Conservation (phyloP, 768 basidiomycete species). For the Kwoniella sp. region DNA sequence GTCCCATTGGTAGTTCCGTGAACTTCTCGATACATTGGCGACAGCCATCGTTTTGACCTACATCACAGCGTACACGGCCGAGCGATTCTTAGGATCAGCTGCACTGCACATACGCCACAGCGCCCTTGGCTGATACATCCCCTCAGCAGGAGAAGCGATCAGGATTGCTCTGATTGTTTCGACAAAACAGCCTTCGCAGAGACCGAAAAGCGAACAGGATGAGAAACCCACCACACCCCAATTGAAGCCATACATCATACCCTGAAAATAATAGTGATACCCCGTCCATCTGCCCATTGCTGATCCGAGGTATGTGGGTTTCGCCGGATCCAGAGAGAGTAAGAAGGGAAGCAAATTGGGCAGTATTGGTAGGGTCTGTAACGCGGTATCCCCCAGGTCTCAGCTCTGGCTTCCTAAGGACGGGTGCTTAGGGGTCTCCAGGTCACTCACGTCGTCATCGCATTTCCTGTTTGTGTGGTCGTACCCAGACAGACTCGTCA, state of each 20-base stretch:
- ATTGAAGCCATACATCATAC: conserved; percentile 46
- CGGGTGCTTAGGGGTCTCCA: no score
- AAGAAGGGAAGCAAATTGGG: conserved; percentile 42
- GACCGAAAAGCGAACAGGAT: background rate
- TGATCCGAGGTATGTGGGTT: conserved; percentile 43
- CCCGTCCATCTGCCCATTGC: conserved; percentile 28
- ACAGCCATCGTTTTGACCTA: conserved; percentile 38
- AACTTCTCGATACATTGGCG: conserved; percentile 22
- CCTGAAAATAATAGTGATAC: conserved; percentile 40
- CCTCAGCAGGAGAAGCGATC: no score
- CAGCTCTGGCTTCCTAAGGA: no score
- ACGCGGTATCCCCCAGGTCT: conserved; percentile 7
- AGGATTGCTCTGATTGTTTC: no score
- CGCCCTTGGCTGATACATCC: no score
- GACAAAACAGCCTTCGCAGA: no score
- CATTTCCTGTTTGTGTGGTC: conserved; percentile 26
- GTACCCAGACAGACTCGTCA: conserved; percentile 1
- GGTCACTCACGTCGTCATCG: conserved; percentile 44
- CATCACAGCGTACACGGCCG: background rate
- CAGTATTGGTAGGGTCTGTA: conserved; percentile 37
- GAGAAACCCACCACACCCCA: conserved; percentile 46
- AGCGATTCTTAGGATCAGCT: no score
- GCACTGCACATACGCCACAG: no score
- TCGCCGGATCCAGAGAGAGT: conserved; percentile 17
- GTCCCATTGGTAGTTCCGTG: conserved; percentile 21